Percentiles rank a stretch among this genome's conserved stretches.
Conservation (phyloP, 2,329 filamentous ascomycete genomes). For the Aspergillus viridinutans region DNA sequence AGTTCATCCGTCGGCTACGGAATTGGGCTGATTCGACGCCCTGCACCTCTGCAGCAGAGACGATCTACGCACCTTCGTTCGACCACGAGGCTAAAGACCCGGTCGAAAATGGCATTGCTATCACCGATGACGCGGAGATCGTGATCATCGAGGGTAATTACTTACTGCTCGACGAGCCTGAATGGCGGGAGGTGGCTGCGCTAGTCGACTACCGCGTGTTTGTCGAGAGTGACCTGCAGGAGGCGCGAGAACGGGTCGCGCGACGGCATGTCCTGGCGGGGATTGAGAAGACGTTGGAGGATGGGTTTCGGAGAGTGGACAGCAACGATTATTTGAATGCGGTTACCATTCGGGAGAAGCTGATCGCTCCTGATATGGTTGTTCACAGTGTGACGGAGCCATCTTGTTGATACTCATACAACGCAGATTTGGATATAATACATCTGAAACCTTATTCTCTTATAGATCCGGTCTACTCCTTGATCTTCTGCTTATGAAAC, state of each 20-base stretch:
- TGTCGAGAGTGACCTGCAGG: slow-evolving; percentile 35
- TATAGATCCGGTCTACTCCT: no score
- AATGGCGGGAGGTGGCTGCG: slow-evolving; percentile 30
- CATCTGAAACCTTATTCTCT: no score
- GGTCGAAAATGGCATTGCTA: slow-evolving; percentile 22
- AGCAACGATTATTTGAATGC: slow-evolving; percentile 39
- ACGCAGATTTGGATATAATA: neutral
- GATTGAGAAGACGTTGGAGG: slow-evolving; percentile 38
- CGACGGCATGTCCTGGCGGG: slow-evolving; percentile 37
- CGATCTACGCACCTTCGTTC: slow-evolving; percentile 29
- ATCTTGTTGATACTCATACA: neutral
- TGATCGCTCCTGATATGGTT: slow-evolving; percentile 25
- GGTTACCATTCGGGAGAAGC: slow-evolving; percentile 21
- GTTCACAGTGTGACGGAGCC: slow-evolving; percentile 18
- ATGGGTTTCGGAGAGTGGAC: slow-evolving; percentile 34
- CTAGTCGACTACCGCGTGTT: slow-evolving; percentile 43
- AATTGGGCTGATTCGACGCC: slow-evolving; percentile 20
- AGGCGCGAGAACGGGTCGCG: slow-evolving; percentile 38
- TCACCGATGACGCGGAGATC: slow-evolving; percentile 19
- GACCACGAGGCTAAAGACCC: slow-evolving; percentile 36
- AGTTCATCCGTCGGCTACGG: slow-evolving; percentile 24
- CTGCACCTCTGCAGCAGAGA: slow-evolving; percentile 9
- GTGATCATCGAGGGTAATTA: slow-evolving; percentile 26
- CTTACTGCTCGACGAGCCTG: slow-evolving; percentile 21
- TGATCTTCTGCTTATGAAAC: slow-evolving; percentile 46